Base-by-base conservation (phyloP, 768 basidiomycete genomes). In the Termitomyces sp. region DNA sequence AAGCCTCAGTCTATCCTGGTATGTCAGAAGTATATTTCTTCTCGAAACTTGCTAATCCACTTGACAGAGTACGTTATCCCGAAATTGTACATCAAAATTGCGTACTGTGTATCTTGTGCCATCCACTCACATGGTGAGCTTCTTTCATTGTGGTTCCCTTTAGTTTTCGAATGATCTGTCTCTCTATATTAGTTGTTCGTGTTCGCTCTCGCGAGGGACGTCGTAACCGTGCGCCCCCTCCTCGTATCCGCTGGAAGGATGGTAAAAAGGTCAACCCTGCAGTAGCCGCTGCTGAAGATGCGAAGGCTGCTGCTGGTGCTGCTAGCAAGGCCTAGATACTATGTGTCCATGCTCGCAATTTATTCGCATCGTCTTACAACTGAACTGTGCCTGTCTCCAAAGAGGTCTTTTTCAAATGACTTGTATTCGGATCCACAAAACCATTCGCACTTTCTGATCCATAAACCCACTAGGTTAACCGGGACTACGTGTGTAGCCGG, bases 51-150 rank as follows among this genome's bases (percentile, higher is more conserved):
- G 29, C 49, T 62, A 37, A 61, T 60, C 14, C 54, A 36, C 15
- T n/a, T 57, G 54, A 47, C 74, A 94, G 96, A 98, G 79, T 98
- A 98, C 78, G 86, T 86, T 62, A 88, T 98, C 71, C 96, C 96
- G 43, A 98, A 98, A 77, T 80, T 98, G 66, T 98, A 98, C 85
- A 90, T 96, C 84, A 96, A 98, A 88, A 93, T 97, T 70, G 90
- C 87, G 48, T 98, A 99, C 85, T 99, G 97, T 77, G 92, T 99
- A 60, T 97, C 96, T 53, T 99, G 97, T 74, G 97, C 97, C 43
- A 98, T 99, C 76, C 97, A 99, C 84, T 94, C 95, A 69, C 97
- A 99, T 77, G 92, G 95, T 94, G 66, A 64, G 91, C 75, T 46
- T 32, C 11, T 38, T 36, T 65, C 50, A 42, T 29, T 50, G 54